Evolutionary conservation across 2,329 filamentous ascomycete species (phyloP).

Genomic region (Trichophyton benhamiae): DNA sequence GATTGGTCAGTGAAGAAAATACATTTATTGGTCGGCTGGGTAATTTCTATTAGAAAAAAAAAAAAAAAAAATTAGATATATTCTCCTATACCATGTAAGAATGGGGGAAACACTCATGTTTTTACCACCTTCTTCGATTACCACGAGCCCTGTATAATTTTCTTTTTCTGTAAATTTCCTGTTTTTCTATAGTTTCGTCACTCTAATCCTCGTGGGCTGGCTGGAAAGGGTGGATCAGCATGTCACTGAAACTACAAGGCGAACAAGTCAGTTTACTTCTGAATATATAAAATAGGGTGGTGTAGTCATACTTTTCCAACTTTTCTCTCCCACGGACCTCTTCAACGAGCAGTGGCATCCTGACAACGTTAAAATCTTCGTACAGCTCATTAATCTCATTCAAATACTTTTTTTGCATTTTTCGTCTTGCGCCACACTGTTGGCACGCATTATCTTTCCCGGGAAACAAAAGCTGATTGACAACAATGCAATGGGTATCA

Average conservation of each 20-base stretch:
- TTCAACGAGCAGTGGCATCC: conserved; percentile 91
- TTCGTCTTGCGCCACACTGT: conserved; percentile 84
- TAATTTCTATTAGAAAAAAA: background rate
- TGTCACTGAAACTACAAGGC: conserved; percentile 35
- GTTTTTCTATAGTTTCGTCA: background rate
- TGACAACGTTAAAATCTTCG: conserved; percentile 97
- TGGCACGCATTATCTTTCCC: conserved; percentile 75
- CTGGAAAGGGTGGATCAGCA: conserved; percentile 38
- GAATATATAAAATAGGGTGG: background rate
- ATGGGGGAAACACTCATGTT: background rate
- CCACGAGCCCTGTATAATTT: background rate
- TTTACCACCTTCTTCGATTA: background rate
- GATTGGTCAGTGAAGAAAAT: background rate
- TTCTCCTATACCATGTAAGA: background rate
- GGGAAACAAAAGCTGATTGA: conserved; percentile 94
- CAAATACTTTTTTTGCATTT: conserved; percentile 99
- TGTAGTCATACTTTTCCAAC: conserved; percentile 58
- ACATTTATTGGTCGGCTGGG: background rate
- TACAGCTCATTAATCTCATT: conserved; percentile 98
- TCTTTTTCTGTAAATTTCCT: background rate
- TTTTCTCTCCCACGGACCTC: conserved; percentile 93
- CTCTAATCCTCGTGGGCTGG: conserved; percentile 28
- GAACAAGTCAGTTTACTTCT: background rate
- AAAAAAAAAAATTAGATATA: background rate
- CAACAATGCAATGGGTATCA: conserved; percentile 93